phyloP scores from a whole-genome alignment of 805 yeast genomes.

The Wickerhamomyces rabaulensis region DNA sequence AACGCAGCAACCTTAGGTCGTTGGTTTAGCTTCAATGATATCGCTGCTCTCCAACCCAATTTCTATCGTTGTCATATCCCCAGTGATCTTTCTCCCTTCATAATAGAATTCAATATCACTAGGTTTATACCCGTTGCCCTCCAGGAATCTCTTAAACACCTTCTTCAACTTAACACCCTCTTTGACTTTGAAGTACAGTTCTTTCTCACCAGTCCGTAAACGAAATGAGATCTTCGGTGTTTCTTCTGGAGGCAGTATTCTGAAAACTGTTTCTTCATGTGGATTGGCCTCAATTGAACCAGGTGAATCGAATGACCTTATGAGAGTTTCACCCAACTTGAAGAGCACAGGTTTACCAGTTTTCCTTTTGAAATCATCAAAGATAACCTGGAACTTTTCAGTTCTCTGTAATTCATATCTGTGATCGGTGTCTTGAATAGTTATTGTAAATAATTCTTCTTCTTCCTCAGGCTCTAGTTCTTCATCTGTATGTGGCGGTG shows the following conservation, averaged over 20 bases:
- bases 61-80: background rate
- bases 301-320: background rate
- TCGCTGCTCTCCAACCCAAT: background rate
- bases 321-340: background rate
- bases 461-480: background rate
- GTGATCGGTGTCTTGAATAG: background rate
- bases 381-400: background rate
- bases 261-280: background rate
- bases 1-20: no score
- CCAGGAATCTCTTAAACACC: background rate
- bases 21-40: background rate
- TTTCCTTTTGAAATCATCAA: background rate
- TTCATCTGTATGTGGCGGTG: background rate
- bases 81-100: background rate
- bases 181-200: background rate
- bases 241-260: background rate
- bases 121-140: background rate
- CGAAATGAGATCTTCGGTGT: background rate
- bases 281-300: background rate
- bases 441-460: background rate
- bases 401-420: background rate
- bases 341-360: background rate
- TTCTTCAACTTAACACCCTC: background rate
- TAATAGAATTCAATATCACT: background rate
- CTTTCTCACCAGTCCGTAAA: background rate